phyloP scores from a whole-genome alignment of 257 asterid genomes.

The Rehmannia glutinosa region DNA sequence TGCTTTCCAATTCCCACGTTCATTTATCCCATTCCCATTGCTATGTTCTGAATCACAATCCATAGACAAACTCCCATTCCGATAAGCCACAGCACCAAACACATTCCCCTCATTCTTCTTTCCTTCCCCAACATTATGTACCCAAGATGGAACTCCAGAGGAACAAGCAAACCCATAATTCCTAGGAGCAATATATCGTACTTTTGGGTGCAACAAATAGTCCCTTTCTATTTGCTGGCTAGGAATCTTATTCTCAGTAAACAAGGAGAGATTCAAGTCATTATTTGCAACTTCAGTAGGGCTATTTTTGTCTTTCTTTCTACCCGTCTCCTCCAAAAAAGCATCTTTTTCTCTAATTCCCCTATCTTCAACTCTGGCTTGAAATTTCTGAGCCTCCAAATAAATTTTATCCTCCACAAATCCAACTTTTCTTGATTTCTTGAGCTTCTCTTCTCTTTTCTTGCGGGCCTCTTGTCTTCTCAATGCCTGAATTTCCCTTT shows the following conservation, averaged over 20 bases:
- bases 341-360: conserved; percentile 35
- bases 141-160: conserved; percentile 10
- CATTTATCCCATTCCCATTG: conserved; percentile 1
- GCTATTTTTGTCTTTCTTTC: conserved; percentile 1
- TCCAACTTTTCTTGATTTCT: conserved; percentile 16
- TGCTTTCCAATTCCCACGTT: too few species aligned
- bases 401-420: conserved; percentile 21
- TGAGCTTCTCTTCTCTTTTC: conserved; percentile 43
- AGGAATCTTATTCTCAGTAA: conserved; percentile 10
- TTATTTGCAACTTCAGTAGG: background rate
- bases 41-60: conserved; percentile 32
- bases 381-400: conserved; percentile 32
- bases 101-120: background rate
- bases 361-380: conserved; percentile 33
- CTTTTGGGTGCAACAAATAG: conserved; percentile 24
- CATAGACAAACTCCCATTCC: conserved; percentile 1
- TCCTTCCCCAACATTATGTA: background rate
- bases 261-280: conserved; percentile 21
- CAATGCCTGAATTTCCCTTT: conserved; percentile 47
- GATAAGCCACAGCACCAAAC: background rate
- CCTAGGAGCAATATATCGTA: background rate
- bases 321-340: conserved; percentile 1
- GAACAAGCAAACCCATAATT: background rate
- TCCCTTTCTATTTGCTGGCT: background rate
- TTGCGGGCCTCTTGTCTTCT: conserved; percentile 48